A percentile compares a stretch with the other conserved stretches of the same genome.
These are phyloP conservation scores for Mucuna pruriens DNA, from an alignment of 306 rosid species.

Conservation along the genomic window DNA sequence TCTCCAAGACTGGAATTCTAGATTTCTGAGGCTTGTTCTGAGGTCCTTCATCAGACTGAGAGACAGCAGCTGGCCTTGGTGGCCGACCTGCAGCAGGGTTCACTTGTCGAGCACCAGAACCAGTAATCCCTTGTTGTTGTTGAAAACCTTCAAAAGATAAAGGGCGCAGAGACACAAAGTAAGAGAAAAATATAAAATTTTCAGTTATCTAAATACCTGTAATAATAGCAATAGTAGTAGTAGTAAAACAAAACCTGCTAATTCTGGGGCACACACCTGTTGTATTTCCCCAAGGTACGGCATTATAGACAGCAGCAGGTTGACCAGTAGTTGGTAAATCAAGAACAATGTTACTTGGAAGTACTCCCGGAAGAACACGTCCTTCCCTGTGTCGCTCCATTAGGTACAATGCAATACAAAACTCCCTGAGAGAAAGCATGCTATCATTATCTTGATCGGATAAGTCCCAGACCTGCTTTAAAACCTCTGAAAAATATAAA, in stretches of 20 bases:
- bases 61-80: constrained; percentile 62
- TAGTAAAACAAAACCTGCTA: background rate
- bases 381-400: constrained; percentile 99
- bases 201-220: constrained; percentile 22
- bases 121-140: constrained; percentile 71
- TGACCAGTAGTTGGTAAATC: constrained; percentile 69
- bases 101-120: constrained; percentile 56
- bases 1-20: constrained; percentile 86
- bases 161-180: constrained; percentile 35
- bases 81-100: constrained; percentile 65
- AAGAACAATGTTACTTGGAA: constrained; percentile 74
- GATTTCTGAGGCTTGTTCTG: constrained; percentile 62
- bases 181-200: constrained; percentile 14
- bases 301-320: constrained; percentile 53
- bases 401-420: constrained; percentile 87
- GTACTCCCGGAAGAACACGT: constrained; percentile 74
- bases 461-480: constrained; percentile 99
- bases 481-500: constrained; percentile 81
- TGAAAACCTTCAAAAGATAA: constrained; percentile 59
- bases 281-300: constrained; percentile 70
- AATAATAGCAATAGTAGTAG: background rate
- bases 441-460: constrained; percentile 99
- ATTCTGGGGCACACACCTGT: constrained; percentile 58
- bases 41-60: constrained; percentile 66
- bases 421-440: constrained; percentile 97